These are phyloP conservation scores for Panaeolus papilionaceus DNA, from an alignment of 768 basidiomycete genomes.

Conservation along the genomic window DNA sequence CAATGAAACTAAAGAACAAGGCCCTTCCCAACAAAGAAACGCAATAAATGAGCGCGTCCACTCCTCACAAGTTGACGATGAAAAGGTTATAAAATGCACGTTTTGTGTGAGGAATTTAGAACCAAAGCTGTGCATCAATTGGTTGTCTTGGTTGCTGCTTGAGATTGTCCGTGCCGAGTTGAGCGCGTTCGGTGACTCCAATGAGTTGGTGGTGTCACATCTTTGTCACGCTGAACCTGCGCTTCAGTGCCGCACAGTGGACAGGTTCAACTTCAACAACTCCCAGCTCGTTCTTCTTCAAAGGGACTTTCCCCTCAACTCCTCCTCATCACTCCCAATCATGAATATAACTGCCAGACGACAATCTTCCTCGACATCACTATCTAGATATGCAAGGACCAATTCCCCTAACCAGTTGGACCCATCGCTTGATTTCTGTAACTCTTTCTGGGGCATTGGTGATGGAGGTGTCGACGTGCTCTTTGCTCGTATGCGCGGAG, in stretches of 20 bases:
- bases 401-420: slow-evolving; percentile 53
- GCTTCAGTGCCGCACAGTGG: slow-evolving; percentile 6
- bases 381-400: slow-evolving; percentile 70
- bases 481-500: slow-evolving; percentile 88
- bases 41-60: no score
- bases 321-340: slow-evolving; percentile 15
- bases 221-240: slow-evolving; percentile 4
- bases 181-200: slow-evolving; percentile 9
- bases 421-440: slow-evolving; percentile 88
- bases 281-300: slow-evolving; percentile 19
- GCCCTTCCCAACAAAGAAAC: no score
- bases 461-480: slow-evolving; percentile 93
- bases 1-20: no score
- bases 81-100: no score
- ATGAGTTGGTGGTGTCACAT: slow-evolving; percentile 11
- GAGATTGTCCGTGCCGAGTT: not conserved
- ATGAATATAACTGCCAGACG: slow-evolving; percentile 70
- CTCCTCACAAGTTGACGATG: no score
- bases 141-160: slow-evolving; percentile 8
- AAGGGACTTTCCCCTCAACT: slow-evolving; percentile 16
- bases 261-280: slow-evolving; percentile 13
- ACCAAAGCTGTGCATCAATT: not conserved
- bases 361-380: slow-evolving; percentile 83
- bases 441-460: slow-evolving; percentile 91
- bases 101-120: not conserved